These are phyloP conservation scores for Otatea glauca DNA, from an alignment of 176 grass and related monocot genomes.

Conservation along the genomic window DNA sequence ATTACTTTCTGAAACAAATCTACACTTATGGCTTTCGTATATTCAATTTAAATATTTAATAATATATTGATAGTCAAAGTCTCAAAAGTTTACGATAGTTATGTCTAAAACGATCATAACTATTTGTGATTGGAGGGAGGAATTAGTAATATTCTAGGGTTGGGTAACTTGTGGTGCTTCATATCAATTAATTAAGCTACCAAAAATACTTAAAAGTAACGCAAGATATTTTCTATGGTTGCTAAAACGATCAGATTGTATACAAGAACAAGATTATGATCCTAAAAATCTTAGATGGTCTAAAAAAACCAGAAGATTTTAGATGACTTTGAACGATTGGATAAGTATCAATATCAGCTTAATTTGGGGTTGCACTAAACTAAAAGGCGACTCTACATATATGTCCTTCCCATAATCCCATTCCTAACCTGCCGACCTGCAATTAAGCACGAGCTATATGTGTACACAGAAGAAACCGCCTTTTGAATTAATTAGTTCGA, in stretches of 20 bases:
- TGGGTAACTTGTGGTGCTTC: background rate
- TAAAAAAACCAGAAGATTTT: background rate
- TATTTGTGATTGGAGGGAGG: too few species aligned
- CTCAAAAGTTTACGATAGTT: too few species aligned
- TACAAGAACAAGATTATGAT: background rate
- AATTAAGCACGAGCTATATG: background rate
- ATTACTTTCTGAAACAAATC: too few species aligned
- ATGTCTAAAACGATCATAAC: too few species aligned
- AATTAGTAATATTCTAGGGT: background rate
- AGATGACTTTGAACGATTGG: background rate
- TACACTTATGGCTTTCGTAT: too few species aligned
- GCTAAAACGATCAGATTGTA: background rate
- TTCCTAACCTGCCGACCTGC: background rate
- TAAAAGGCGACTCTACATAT: background rate
- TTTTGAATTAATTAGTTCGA: background rate
- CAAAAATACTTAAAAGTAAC: background rate
- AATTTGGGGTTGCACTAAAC: background rate
- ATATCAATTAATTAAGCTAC: background rate
- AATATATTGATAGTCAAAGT: too few species aligned
- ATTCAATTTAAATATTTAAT: too few species aligned
- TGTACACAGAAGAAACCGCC: background rate
- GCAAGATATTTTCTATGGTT: background rate
- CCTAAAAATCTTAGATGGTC: background rate
- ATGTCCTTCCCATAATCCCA: background rate
- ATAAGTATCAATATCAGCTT: slow-evolving; percentile 18